These are phyloP conservation scores for Pythium guiyangense DNA, from an alignment of 352 stramenopile species.

Conservation along the genomic window DNA sequence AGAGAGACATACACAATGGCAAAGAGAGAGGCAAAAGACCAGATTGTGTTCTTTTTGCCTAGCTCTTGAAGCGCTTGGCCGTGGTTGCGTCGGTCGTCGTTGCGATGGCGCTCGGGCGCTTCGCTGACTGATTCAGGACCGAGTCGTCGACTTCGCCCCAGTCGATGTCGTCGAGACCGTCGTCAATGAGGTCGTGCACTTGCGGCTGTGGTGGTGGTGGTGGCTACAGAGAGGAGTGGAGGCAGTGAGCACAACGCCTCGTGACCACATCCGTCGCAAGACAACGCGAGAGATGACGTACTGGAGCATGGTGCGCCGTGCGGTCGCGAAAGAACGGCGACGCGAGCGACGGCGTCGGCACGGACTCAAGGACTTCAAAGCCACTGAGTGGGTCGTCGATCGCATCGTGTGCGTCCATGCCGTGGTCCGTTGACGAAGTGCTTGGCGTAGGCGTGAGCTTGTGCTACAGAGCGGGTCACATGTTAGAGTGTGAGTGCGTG, in stretches of 20 bases:
- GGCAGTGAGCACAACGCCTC: neutral
- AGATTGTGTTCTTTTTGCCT: neutral
- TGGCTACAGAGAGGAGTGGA: neutral
- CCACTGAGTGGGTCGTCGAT: slow-evolving; percentile 28
- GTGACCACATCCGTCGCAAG: neutral
- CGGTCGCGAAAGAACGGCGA: slow-evolving; percentile 52
- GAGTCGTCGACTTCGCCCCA: slow-evolving; percentile 51
- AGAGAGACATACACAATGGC: neutral
- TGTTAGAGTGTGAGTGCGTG: neutral
- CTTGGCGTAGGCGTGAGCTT: slow-evolving; percentile 49
- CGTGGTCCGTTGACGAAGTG: slow-evolving; percentile 13
- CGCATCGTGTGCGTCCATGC: slow-evolving; percentile 12
- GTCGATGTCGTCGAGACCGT: slow-evolving; percentile 59
- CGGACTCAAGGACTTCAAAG: slow-evolving; percentile 16
- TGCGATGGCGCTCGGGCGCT: slow-evolving; percentile 5
- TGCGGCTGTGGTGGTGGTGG: neutral
- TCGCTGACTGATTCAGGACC: slow-evolving; percentile 31
- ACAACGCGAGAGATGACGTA: neutral
- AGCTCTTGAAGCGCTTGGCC: slow-evolving; percentile 12
- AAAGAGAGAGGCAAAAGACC: neutral
- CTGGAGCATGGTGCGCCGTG: slow-evolving; percentile 5
- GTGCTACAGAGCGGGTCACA: slow-evolving; percentile 28
- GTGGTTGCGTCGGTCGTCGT: neutral
- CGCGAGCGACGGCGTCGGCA: slow-evolving; percentile 12
- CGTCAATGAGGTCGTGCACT: slow-evolving; percentile 21